Evolutionary conservation across 1,284 basidiomycete genomes (phyloP).

Genomic region (Melampsora larici-populina): DNA sequence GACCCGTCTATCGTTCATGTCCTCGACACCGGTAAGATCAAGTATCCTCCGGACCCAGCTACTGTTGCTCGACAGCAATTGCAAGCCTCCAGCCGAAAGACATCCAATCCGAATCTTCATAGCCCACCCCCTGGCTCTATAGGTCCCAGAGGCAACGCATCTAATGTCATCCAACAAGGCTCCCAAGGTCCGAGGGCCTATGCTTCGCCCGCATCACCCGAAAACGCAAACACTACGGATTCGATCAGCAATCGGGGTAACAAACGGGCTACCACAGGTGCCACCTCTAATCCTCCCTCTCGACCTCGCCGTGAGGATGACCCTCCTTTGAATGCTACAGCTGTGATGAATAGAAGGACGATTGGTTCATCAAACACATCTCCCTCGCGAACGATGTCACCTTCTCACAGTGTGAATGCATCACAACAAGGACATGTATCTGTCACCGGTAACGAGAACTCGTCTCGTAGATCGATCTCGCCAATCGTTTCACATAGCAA

Average conservation of each 20-base stretch:
- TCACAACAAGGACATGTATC: background rate
- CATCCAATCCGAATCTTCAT: constrained; percentile 48
- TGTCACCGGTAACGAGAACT: background rate
- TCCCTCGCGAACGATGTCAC: constrained; percentile 15
- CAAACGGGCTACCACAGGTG: constrained; percentile 18
- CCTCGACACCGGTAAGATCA: constrained; percentile 94
- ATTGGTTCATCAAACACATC: constrained; percentile 10
- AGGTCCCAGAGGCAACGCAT: constrained; percentile 45
- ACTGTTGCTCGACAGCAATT: constrained; percentile 51
- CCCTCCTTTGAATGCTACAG: background rate
- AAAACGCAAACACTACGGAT: constrained; percentile 12
- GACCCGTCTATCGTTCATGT: constrained; percentile 82
- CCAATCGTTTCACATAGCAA: constrained; percentile 6
- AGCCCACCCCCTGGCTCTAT: constrained; percentile 23
- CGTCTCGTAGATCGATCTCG: constrained; percentile 15
- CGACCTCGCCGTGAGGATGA: constrained; percentile 34
- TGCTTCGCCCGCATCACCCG: constrained; percentile 46
- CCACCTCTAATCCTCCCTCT: background rate
- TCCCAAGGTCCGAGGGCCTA: background rate
- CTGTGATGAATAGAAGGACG: constrained; percentile 30
- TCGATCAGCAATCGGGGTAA: background rate
- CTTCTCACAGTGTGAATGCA: background rate
- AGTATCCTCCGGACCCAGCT: constrained; percentile 72
- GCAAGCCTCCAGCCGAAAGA: constrained; percentile 48
- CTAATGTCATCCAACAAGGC: background rate